These are phyloP conservation scores for Diaporthe aspalathi DNA, from an alignment of 2,329 filamentous ascomycete genomes.

Conservation along the genomic window DNA sequence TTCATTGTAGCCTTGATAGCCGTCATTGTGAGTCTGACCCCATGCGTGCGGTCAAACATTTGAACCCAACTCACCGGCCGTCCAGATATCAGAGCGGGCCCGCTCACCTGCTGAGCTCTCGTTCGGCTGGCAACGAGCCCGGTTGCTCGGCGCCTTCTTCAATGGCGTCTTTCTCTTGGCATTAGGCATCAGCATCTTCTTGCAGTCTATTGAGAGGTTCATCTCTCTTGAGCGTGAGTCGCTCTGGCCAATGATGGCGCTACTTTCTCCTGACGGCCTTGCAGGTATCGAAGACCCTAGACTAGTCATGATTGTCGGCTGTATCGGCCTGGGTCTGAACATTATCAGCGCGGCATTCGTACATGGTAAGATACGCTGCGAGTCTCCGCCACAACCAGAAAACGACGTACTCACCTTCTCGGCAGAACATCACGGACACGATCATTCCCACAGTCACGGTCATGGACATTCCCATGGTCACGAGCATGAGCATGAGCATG, in stretches of 20 bases:
- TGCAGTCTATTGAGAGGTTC: slow-evolving; percentile 80
- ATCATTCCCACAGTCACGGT: slow-evolving; percentile 47
- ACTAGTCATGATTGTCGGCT: slow-evolving; percentile 76
- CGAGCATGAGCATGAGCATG: slow-evolving; percentile 44
- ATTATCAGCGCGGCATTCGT: slow-evolving; percentile 74
- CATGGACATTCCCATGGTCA: slow-evolving; percentile 43
- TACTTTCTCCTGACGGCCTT: slow-evolving; percentile 30
- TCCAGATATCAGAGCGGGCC: slow-evolving; percentile 66
- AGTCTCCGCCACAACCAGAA: too few species aligned
- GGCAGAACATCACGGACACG: slow-evolving; percentile 53
- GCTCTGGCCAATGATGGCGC: not conserved
- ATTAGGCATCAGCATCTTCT: slow-evolving; percentile 76
- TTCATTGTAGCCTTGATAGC: slow-evolving; percentile 76
- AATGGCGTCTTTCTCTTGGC: slow-evolving; percentile 81
- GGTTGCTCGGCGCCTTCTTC: slow-evolving; percentile 82
- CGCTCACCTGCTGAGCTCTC: slow-evolving; percentile 70
- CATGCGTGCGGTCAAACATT: not conserved
- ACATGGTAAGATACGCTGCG: slow-evolving; percentile 60
- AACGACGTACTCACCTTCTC: slow-evolving; percentile 35
- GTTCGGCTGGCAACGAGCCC: slow-evolving; percentile 82
- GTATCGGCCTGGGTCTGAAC: slow-evolving; percentile 74
- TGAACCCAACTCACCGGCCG: slow-evolving; percentile 11
- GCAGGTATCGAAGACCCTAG: slow-evolving; percentile 73
- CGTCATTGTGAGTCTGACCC: slow-evolving; percentile 62
- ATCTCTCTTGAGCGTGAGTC: slow-evolving; percentile 64